Evolutionary conservation across 352 stramenopile genomes (phyloP).

Genomic region (Sclerospora graminicola): DNA sequence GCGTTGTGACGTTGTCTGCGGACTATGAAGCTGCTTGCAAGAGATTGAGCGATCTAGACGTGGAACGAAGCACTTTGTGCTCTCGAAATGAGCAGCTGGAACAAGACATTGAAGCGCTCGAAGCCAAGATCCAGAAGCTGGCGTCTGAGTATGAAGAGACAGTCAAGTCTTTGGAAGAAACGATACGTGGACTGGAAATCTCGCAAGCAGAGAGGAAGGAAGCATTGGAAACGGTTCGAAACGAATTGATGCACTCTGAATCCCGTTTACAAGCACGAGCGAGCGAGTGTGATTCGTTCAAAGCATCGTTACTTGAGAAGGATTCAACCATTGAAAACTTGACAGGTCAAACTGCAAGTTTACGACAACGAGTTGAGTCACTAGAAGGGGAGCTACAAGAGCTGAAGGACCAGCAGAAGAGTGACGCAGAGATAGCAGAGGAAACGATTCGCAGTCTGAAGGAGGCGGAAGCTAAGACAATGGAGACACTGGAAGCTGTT

Average conservation of each 20-base stretch:
- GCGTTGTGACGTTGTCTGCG: slow-evolving; percentile 7
- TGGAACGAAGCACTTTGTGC: slow-evolving; percentile 4
- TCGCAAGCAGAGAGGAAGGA: slow-evolving; percentile 2
- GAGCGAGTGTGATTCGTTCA: background rate
- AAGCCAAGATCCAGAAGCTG: slow-evolving; percentile 10
- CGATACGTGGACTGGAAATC: slow-evolving; percentile 2
- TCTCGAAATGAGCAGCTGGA: slow-evolving; percentile 9
- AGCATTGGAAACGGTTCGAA: slow-evolving; percentile 3
- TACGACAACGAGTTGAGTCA: slow-evolving; percentile 1
- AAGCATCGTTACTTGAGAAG: too few species aligned
- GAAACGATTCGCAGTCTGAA: slow-evolving; percentile 7
- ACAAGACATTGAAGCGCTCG: slow-evolving; percentile 3
- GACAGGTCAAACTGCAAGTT: too few species aligned
- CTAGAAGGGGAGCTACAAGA: slow-evolving; percentile 17
- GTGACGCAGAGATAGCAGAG: slow-evolving; percentile 11
- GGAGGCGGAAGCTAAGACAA: slow-evolving; percentile 2
- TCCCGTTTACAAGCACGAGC: background rate
- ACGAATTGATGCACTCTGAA: slow-evolving; percentile 4
- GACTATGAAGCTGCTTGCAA: slow-evolving; percentile 11
- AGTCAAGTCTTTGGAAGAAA: slow-evolving; percentile 9
- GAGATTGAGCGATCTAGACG: slow-evolving; percentile 6
- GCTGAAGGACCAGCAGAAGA: slow-evolving; percentile 10
- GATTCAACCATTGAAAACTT: too few species aligned
- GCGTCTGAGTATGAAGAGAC: slow-evolving; percentile 8
- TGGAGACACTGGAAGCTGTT: slow-evolving; percentile 3